Evolutionary conservation across 441 rosid species (phyloP).

Genomic region (Viola pubescens): DNA sequence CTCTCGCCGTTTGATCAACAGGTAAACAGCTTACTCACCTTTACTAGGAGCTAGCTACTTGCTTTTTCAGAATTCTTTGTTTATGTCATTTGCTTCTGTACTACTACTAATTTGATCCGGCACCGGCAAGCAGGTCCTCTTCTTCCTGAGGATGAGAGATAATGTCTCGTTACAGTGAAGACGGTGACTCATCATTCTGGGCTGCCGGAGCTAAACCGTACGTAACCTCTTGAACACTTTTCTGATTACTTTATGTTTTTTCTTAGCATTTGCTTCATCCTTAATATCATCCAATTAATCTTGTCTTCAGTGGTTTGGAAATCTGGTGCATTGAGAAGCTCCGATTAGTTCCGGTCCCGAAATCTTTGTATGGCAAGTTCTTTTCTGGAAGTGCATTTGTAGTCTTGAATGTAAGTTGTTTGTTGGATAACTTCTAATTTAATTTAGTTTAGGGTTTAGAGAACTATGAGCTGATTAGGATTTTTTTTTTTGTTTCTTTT

Average conservation of each 20-base stretch:
- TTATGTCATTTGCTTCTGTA: too few species aligned
- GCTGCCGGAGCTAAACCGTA: neutral
- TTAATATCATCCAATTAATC: neutral
- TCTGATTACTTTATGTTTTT: neutral
- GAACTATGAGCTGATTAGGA: too few species aligned
- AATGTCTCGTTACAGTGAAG: too few species aligned
- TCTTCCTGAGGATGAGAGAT: too few species aligned
- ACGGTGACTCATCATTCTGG: too few species aligned
- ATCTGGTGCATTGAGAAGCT: conserved; percentile 67
- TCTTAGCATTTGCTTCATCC: conserved; percentile 7
- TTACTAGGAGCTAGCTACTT: too few species aligned
- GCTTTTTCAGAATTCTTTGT: too few species aligned
- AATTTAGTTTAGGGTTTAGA: too few species aligned
- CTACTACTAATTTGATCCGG: too few species aligned
- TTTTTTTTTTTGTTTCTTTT: neutral
- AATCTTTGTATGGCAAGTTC: conserved; percentile 60
- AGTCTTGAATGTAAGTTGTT: conserved; percentile 49
- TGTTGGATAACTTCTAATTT: neutral
- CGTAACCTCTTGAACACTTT: neutral
- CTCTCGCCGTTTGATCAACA: too few species aligned
- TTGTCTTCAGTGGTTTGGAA: conserved; percentile 54
- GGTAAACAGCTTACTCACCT: too few species aligned
- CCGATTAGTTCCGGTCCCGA: conserved; percentile 45
- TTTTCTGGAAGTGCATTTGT: conserved; percentile 62
- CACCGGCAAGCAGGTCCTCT: too few species aligned